Evolutionary conservation across 106 monocot species (phyloP), one percentile per base, ranked within the genome.

Genomic region (Agapanthus africanus): DNA sequence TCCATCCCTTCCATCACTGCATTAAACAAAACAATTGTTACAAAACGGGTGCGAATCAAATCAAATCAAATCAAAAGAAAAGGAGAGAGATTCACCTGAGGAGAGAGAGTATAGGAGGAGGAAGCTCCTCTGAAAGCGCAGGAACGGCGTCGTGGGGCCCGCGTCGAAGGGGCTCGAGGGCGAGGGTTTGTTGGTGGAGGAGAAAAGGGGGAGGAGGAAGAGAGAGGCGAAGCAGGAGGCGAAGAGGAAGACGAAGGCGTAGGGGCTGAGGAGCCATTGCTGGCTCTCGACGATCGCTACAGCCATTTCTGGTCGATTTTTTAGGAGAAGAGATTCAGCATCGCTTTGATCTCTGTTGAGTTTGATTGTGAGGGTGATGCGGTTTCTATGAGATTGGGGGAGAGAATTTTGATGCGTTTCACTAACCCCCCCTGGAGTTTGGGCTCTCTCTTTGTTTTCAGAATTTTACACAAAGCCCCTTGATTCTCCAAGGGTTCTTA

Each of bases 51-150:
- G 21, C 1, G 18, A 69, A 34, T 36, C 35, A 21, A 70, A 54
- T 42, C 19, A 59, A 33, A 1, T 4, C 1, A 46, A 22, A 47
- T 38, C 41, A 56, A 56, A 56, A 26, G 56, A n/a, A 25, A 22
- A 56, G 56, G 19, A 8, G 26, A 11, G 25, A 26, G 19, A 47
- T 47, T 25, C 7, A 97, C 91, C 84, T 31, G 91, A 83, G 59
- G 89, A 88, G 40, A 97, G 67, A n/a, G 84, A 89, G 74, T 81
- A 89, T 10, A 92, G 54, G 33, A 92, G 37, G 69, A 97, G 69
- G 82, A 97, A 97, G 25, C 78, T 69, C 37, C 82, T 59, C 78
- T 87, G 97, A 80, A 97, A 92, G 7, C 89, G 78, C 15, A 85
- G 77, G 68, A 95, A 91, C 1, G 84, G 76, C 2, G 79, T 59